These are phyloP conservation scores for Penicillium brevicompactum DNA, from an alignment of 2,329 filamentous ascomycete species.

Conservation along the genomic window DNA sequence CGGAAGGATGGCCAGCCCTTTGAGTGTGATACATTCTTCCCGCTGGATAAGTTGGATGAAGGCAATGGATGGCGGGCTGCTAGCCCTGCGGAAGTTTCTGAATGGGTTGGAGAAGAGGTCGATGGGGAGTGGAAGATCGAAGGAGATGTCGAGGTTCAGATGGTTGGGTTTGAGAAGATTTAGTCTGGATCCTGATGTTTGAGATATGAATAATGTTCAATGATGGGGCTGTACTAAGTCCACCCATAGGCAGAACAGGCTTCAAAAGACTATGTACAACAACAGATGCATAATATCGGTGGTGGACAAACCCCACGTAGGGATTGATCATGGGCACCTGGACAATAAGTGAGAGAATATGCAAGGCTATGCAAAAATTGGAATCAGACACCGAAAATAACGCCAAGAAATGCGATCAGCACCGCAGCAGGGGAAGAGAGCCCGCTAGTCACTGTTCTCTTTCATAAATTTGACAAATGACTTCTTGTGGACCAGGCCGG, in stretches of 20 bases:
- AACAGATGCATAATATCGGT: constrained; percentile 2
- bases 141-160: constrained; percentile 52
- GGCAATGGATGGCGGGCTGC: constrained; percentile 37
- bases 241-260: too few relatives aligned
- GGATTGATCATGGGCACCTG: background rate
- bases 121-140: constrained; percentile 49
- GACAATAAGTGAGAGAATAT: constrained; percentile 10
- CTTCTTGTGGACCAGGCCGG: constrained; percentile 96
- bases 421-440: background rate
- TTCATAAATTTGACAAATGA: constrained; percentile 93
- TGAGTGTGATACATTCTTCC: constrained; percentile 54
- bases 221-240: background rate
- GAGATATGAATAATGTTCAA: background rate
- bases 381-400: constrained; percentile 4
- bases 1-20: constrained; percentile 33
- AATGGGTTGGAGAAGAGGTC: constrained; percentile 48
- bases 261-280: background rate
- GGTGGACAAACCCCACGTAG: background rate
- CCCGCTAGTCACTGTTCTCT: constrained; percentile 65
- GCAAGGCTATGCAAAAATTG: constrained; percentile 19
- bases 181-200: background rate
- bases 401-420: constrained; percentile 9
- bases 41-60: constrained; percentile 37
- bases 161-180: constrained; percentile 48
- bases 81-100: constrained; percentile 36